Conservation (phyloP, 1,139 yeast genomes). For the Taphrina wiesneri region DNA sequence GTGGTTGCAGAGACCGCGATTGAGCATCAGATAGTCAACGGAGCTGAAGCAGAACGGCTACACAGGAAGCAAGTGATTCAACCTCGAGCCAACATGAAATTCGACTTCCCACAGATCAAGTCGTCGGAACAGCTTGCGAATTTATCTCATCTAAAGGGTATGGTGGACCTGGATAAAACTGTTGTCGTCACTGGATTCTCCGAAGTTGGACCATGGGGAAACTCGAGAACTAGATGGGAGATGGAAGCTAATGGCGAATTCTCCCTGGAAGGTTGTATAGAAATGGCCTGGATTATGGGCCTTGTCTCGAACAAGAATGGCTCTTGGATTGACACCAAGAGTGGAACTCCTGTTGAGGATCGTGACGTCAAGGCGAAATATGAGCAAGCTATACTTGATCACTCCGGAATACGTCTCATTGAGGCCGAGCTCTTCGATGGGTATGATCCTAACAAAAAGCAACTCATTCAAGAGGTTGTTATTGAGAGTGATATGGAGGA, state of each 20-base stretch:
- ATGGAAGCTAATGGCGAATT: conserved; percentile 95
- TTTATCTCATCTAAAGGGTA: conserved; percentile 72
- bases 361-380: conserved; percentile 88
- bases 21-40: conserved; percentile 89
- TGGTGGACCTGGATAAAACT: conserved; percentile 87
- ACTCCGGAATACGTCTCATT: conserved; percentile 92
- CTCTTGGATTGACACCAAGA: conserved; percentile 94
- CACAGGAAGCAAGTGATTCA: conserved; percentile 71
- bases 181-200: conserved; percentile 95
- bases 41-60: conserved; percentile 85
- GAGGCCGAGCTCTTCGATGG: conserved; percentile 95
- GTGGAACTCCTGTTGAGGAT: conserved; percentile 90
- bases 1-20: conserved; percentile 90
- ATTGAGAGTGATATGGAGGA: conserved; percentile 95
- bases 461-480: conserved; percentile 89
- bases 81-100: conserved; percentile 94
- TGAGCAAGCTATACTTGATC: conserved; percentile 83
- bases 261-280: conserved; percentile 97
- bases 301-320: conserved; percentile 92
- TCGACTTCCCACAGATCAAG: conserved; percentile 87
- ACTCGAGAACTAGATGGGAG: conserved; percentile 98
- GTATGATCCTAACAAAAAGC: conserved; percentile 91
- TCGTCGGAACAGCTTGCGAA: conserved; percentile 71
- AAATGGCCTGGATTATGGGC: conserved; percentile 99
- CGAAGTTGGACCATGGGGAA: conserved; percentile 99